Evolutionary conservation across 2,329 filamentous ascomycete species (phyloP).

Genomic region (Arthroderma sp.): DNA sequence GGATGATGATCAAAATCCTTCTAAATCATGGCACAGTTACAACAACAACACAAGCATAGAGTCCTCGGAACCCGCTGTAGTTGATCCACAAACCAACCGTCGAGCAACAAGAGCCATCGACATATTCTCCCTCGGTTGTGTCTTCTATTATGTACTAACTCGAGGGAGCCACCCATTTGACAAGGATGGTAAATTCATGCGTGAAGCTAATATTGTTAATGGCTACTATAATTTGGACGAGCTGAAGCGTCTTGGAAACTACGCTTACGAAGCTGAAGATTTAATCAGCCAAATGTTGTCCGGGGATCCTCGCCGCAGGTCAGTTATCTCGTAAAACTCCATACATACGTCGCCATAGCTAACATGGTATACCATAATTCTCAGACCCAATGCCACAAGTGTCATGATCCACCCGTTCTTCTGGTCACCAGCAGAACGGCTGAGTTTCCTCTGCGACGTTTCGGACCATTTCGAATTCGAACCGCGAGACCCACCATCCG

Average conservation of each 20-base stretch:
- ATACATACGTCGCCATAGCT: background rate
- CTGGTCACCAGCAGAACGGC: conserved; percentile 77
- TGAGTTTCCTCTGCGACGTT: conserved; percentile 88
- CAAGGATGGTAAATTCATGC: conserved; percentile 84
- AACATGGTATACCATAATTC: background rate
- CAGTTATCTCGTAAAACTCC: conserved; percentile 11
- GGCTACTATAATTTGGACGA: conserved; percentile 60
- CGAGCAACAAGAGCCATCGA: conserved; percentile 92
- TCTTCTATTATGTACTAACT: conserved; percentile 98
- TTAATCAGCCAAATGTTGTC: conserved; percentile 71
- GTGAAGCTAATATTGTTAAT: conserved; percentile 94
- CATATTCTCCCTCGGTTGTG: conserved; percentile 89
- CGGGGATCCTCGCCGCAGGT: conserved; percentile 48
- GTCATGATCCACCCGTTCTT: conserved; percentile 94
- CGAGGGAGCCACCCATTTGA: conserved; percentile 88
- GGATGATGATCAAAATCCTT: conserved; percentile 52
- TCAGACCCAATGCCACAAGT: conserved; percentile 55
- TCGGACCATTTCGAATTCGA: conserved; percentile 96
- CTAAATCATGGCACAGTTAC: conserved; percentile 8
- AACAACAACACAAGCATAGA: conserved; percentile 27
- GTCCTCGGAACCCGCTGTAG: conserved; percentile 38
- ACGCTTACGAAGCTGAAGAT: conserved; percentile 74
- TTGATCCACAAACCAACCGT: conserved; percentile 47
- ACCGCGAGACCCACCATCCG: conserved; percentile 65
- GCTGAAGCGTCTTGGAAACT: conserved; percentile 65